These are phyloP conservation scores for Insectozyma bohioensis DNA, from an alignment of 1,139 yeast genomes.

Conservation along the genomic window DNA sequence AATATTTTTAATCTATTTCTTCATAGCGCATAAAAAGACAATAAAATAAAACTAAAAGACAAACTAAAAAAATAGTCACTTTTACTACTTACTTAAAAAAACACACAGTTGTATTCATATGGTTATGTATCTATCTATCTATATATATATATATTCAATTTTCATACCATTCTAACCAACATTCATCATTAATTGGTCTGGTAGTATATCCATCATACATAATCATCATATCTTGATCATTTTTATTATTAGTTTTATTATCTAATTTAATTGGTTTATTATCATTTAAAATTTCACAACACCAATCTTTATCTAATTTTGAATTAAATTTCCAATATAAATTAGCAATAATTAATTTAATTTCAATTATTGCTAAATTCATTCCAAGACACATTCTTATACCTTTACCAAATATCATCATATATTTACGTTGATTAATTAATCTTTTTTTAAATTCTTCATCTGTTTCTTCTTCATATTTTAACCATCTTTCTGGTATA, in stretches of 20 bases:
- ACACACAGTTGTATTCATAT: too few relatives aligned
- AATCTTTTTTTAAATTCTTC: constrained; percentile 36
- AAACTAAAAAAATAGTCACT: too few relatives aligned
- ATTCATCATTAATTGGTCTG: constrained; percentile 50
- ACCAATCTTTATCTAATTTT: constrained; percentile 44
- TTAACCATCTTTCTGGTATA: constrained; percentile 64
- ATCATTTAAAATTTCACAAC: constrained; percentile 24
- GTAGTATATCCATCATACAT: constrained; percentile 56
- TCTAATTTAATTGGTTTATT: constrained; percentile 28
- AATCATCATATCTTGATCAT: constrained; percentile 48
- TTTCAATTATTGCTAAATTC: constrained; percentile 66
- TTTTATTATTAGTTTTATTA: constrained; percentile 13
- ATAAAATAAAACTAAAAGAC: too few relatives aligned
- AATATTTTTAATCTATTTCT: too few relatives aligned
- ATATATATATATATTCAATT: too few relatives aligned
- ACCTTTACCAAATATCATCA: constrained; percentile 75
- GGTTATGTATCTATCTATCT: too few relatives aligned
- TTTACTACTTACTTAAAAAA: too few relatives aligned
- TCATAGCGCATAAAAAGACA: too few relatives aligned
- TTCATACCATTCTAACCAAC: constrained; percentile 47
- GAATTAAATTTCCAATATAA: constrained; percentile 50
- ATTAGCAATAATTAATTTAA: constrained; percentile 57
- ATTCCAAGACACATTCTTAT: constrained; percentile 76
- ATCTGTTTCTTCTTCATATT: constrained; percentile 30
- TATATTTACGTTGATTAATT: constrained; percentile 48